Evolutionary conservation across 139 green algal genomes (phyloP), one percentile per base, ranked within the genome.

Genomic region (Trebouxia sp.): DNA sequence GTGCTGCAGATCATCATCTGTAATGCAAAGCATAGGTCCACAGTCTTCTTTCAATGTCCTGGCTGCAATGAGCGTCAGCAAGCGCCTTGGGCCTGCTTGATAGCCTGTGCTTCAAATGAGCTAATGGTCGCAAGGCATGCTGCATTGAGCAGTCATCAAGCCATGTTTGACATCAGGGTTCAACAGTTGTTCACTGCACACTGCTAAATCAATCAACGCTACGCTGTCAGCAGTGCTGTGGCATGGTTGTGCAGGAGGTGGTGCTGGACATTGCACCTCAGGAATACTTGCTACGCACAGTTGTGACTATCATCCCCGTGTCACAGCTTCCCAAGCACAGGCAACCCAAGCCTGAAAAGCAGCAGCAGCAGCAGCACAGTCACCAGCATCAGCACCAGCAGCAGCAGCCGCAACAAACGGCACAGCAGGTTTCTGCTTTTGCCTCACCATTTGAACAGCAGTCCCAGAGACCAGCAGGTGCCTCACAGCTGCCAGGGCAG

Each of bases 191-290:
- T n/a, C n/a, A n/a, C n/a, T n/a, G n/a, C n/a, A n/a, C n/a, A n/a
- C n/a, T n/a, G n/a, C n/a, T n/a, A n/a, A n/a, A n/a, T n/a, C n/a
- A n/a, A n/a, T n/a, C n/a, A n/a, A n/a, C n/a, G n/a, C n/a, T n/a
- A n/a, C n/a, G n/a, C n/a, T n/a, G n/a, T n/a, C n/a, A n/a, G n/a
- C n/a, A n/a, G n/a, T n/a, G 47, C 47, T 53, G 14, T 53, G 47
- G 47, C 47, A n/a, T n/a, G n/a, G n/a, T n/a, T 56, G 38, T 53
- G n/a, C 69, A 77, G 69, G 69, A 77, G 38, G 38, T 77, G 6
- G 41, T 56, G 32, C 26, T 77, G 8, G 39, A 77, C 69, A 56
- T 77, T 17, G 69, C 39, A 12, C 58, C 58, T 69, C 58, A 69
- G 30, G 58, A 69, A 10, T 69, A 69, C 12, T 30, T 69, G 58